Percentiles rank a stretch among this genome's conserved stretches.
Conservation (phyloP, 257 asterid species). For the Fraxinus anomala region DNA sequence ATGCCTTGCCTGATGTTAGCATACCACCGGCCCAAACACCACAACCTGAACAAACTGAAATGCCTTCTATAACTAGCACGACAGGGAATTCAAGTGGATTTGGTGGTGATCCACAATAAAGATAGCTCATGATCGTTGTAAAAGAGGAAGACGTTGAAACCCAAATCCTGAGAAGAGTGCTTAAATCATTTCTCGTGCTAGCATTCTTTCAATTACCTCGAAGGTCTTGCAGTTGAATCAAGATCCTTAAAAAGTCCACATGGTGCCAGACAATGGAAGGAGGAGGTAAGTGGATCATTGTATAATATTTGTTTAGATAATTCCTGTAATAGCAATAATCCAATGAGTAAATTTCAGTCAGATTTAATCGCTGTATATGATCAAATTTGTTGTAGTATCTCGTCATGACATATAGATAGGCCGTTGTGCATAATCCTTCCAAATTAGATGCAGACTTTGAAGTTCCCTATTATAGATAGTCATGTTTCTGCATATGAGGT, state of each 20-base stretch:
- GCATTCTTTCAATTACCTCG: constrained; percentile 1
- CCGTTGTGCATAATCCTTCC: no score
- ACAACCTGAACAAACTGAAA: constrained; percentile 39
- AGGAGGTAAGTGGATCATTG: constrained; percentile 31
- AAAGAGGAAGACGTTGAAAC: not conserved
- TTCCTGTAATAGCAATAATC: constrained; percentile 41
- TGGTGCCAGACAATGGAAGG: constrained; percentile 22
- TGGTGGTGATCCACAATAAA: constrained; percentile 10
- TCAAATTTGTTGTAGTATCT: no score
- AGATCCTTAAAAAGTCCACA: no score
- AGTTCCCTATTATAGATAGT: no score
- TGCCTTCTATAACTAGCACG: constrained; percentile 38
- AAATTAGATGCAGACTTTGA: no score
- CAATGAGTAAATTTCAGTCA: no score
- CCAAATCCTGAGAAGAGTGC: constrained; percentile 22
- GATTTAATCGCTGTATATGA: no score
- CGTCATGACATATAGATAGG: no score
- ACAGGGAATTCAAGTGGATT: constrained; percentile 33
- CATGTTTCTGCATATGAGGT: no score
- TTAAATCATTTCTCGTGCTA: no score
- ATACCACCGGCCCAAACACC: constrained; percentile 51
- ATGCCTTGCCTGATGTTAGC: constrained; percentile 35
- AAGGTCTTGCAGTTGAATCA: not conserved
- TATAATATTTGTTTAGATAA: constrained; percentile 37
- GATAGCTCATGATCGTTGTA: constrained; percentile 20